Evolutionary conservation across 2,329 filamentous ascomycete species (phyloP).

Genomic region (Capronia epimyces): DNA sequence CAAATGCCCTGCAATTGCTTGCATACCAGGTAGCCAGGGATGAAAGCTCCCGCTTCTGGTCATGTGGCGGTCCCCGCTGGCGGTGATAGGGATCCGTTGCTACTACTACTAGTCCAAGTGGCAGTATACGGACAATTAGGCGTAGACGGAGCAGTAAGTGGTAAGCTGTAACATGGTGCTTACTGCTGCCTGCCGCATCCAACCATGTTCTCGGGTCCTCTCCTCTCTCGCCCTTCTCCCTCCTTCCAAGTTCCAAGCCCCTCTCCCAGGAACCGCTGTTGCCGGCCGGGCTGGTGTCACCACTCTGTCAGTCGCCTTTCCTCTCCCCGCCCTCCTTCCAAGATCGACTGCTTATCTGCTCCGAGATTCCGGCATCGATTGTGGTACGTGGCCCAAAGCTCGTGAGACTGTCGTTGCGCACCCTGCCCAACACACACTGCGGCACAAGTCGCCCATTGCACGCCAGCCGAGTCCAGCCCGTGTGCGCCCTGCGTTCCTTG

Average conservation of each 20-base stretch:
- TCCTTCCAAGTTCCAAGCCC: background rate
- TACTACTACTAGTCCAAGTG: background rate
- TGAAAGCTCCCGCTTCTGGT: background rate
- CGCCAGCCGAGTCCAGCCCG: background rate
- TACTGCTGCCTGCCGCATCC: constrained; percentile 8
- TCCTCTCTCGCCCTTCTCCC: background rate
- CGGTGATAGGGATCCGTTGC: background rate
- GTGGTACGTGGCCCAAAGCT: constrained; percentile 7
- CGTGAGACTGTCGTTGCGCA: constrained; percentile 3
- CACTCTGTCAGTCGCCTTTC: background rate
- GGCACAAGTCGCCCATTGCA: constrained; percentile 1
- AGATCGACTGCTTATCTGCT: constrained; percentile 16
- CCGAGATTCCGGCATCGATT: constrained; percentile 19
- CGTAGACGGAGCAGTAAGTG: no score
- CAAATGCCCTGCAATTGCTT: background rate
- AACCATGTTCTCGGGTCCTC: constrained; percentile 16
- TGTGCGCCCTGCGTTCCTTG: background rate
- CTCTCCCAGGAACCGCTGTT: constrained; percentile 12
- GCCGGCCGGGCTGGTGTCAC: background rate
- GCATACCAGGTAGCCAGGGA: background rate
- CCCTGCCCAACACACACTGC: background rate
- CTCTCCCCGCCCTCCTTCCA: background rate
- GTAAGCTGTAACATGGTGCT: background rate
- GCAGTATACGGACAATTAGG: no score
- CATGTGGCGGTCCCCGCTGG: background rate